These are phyloP conservation scores for Cercis canadensis DNA, from an alignment of 306 rosid genomes.

Conservation along the genomic window DNA sequence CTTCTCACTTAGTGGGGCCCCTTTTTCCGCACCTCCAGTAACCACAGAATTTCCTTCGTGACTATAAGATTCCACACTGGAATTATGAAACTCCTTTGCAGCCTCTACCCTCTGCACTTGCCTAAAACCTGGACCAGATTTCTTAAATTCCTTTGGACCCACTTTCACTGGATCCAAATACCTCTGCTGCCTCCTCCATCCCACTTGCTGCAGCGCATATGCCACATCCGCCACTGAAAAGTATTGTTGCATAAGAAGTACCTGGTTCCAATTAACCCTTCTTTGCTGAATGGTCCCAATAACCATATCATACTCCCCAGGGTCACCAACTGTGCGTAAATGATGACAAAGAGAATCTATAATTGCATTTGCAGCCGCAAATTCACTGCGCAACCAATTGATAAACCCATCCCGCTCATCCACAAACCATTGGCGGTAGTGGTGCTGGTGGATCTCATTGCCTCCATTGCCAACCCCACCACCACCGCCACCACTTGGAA, in stretches of 20 bases:
- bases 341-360: slow-evolving; percentile 89
- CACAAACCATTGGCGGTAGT: slow-evolving; percentile 73
- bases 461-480: slow-evolving; percentile 42
- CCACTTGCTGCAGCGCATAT: slow-evolving; percentile 76
- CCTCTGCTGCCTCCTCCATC: slow-evolving; percentile 84
- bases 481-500: slow-evolving; percentile 57
- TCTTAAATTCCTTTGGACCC: slow-evolving; percentile 66
- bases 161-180: slow-evolving; percentile 60
- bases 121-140: slow-evolving; percentile 62
- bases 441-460: slow-evolving; percentile 67
- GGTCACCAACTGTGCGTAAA: slow-evolving; percentile 72
- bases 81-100: slow-evolving; percentile 56
- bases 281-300: slow-evolving; percentile 75
- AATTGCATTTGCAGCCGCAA: slow-evolving; percentile 95
- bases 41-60: slow-evolving; percentile 52
- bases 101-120: slow-evolving; percentile 67
- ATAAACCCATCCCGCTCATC: slow-evolving; percentile 97
- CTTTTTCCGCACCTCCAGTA: slow-evolving; percentile 54
- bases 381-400: slow-evolving; percentile 93
- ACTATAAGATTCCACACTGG: slow-evolving; percentile 57
- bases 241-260: slow-evolving; percentile 96
- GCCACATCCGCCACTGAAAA: slow-evolving; percentile 82
- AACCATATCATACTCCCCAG: slow-evolving; percentile 81
- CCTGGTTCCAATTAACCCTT: slow-evolving; percentile 88
- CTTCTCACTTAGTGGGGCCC: slow-evolving; percentile 44